A percentile compares a stretch with the other conserved stretches of the same genome.
Evolutionary conservation across 2,329 filamentous ascomycete species (phyloP).

Genomic region (Fusarium longipes): DNA sequence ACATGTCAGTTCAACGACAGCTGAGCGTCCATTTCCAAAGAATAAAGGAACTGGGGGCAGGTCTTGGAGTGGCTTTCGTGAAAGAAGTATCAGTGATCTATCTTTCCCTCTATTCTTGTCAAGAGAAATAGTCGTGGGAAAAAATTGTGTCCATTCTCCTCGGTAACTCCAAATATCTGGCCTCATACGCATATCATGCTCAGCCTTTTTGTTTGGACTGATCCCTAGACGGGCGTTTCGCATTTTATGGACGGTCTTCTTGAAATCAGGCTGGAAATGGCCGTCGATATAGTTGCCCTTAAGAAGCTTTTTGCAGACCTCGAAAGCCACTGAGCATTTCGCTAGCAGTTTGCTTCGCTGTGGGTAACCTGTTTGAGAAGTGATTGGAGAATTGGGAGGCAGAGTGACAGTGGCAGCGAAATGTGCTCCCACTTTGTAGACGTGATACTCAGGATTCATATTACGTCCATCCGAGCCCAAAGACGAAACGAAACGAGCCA

Average conservation of each 20-base stretch:
- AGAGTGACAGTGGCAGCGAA: conserved; percentile 84
- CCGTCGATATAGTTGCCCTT: conserved; percentile 75
- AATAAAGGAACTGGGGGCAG: conserved; percentile 78
- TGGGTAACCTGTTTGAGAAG: conserved; percentile 70
- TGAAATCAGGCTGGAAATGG: conserved; percentile 78
- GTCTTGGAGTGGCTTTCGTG: conserved; percentile 70
- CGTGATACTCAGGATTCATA: conserved; percentile 67
- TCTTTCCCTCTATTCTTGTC: conserved; percentile 64
- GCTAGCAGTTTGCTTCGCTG: conserved; percentile 79
- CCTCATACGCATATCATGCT: conserved; percentile 83
- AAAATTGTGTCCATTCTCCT: conserved; percentile 61
- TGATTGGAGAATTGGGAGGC: conserved; percentile 78
- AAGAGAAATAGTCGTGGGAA: conserved; percentile 71
- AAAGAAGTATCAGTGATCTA: conserved; percentile 78
- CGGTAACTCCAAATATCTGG: conserved; percentile 75
- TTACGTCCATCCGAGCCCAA: conserved; percentile 55
- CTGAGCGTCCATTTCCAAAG: conserved; percentile 72
- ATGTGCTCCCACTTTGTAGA: conserved; percentile 65
- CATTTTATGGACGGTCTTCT: conserved; percentile 79
- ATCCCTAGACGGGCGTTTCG: conserved; percentile 88
- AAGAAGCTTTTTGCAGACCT: conserved; percentile 78
- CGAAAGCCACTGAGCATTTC: conserved; percentile 89
- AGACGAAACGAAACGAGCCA: conserved; percentile 79
- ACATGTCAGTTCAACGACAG: conserved; percentile 64
- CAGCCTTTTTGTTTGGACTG: conserved; percentile 77